phyloP scores from a whole-genome alignment of 345 rosid species.

The Lepidium africanum region DNA sequence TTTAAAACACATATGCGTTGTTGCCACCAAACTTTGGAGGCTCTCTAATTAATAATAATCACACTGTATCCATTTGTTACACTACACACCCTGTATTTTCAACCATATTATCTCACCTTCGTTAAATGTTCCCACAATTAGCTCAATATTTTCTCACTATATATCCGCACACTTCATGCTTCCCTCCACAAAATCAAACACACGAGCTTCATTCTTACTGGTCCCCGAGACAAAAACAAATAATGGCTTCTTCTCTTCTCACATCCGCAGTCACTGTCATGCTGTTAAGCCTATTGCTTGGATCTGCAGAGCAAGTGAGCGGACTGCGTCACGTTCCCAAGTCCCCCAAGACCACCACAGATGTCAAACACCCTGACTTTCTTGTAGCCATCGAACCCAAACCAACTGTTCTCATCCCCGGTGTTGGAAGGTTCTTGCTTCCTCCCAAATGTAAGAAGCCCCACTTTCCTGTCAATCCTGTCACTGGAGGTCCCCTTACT shows the following conservation, averaged over 20 bases:
- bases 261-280: background rate
- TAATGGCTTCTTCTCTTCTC: conserved; percentile 21
- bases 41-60: conserved; percentile 19
- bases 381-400: conserved; percentile 30
- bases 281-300: conserved; percentile 25
- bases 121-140: conserved; percentile 28
- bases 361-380: conserved; percentile 55
- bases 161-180: background rate
- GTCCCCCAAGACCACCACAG: conserved; percentile 28
- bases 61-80: conserved; percentile 4
- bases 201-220: background rate
- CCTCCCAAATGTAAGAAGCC: conserved; percentile 38
- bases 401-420: conserved; percentile 49
- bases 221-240: background rate
- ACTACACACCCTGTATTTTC: conserved; percentile 12
- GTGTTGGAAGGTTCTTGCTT: conserved; percentile 48
- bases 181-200: conserved; percentile 8
- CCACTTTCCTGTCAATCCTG: conserved; percentile 26
- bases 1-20: background rate
- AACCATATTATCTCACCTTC: conserved; percentile 18
- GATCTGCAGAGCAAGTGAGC: conserved; percentile 32
- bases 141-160: conserved; percentile 15
- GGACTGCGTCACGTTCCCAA: conserved; percentile 38
- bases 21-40: conserved; percentile 31
- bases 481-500: conserved; percentile 27